phyloP scores from a whole-genome alignment of 371 early-diverging fungal genomes.

The Mortierella sp. region DNA sequence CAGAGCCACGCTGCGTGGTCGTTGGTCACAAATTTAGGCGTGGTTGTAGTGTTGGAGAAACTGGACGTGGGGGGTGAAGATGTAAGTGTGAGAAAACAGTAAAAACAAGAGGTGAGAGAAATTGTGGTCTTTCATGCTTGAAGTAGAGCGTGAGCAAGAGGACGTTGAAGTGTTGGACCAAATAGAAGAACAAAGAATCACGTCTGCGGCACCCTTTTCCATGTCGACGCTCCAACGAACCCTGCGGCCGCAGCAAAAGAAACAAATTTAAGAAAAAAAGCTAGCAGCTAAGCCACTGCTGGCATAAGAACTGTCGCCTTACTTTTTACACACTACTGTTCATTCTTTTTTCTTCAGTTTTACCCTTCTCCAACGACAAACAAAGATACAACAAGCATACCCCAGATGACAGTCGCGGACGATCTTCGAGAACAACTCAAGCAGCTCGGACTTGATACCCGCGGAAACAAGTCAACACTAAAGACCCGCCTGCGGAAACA shows the following conservation, averaged over 20 bases:
- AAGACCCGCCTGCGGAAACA: constrained; percentile 67
- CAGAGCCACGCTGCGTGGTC: not conserved
- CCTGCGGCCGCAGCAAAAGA: not conserved
- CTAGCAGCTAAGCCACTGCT: not conserved
- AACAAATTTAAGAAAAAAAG: not conserved
- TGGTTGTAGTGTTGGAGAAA: too few species aligned
- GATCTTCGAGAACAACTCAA: constrained; percentile 62
- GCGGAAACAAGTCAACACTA: constrained; percentile 66
- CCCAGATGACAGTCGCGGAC: constrained; percentile 60
- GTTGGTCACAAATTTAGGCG: too few species aligned
- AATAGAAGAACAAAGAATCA: not conserved
- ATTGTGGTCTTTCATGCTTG: too few species aligned
- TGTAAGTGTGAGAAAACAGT: too few species aligned
- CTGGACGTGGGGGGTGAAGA: too few species aligned
- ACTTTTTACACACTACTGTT: too few species aligned
- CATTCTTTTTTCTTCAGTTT: not conserved
- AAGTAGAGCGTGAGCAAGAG: too few species aligned
- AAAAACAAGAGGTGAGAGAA: too few species aligned
- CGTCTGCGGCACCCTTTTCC: not conserved
- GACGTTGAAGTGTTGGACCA: not conserved
- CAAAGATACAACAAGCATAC: not conserved
- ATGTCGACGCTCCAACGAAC: not conserved
- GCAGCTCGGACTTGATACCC: constrained; percentile 62
- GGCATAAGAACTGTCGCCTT: not conserved
- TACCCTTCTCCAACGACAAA: constrained; percentile 39